phyloP scores from a whole-genome alignment of 345 rosid genomes.

The Aquilaria yunnanensis region DNA sequence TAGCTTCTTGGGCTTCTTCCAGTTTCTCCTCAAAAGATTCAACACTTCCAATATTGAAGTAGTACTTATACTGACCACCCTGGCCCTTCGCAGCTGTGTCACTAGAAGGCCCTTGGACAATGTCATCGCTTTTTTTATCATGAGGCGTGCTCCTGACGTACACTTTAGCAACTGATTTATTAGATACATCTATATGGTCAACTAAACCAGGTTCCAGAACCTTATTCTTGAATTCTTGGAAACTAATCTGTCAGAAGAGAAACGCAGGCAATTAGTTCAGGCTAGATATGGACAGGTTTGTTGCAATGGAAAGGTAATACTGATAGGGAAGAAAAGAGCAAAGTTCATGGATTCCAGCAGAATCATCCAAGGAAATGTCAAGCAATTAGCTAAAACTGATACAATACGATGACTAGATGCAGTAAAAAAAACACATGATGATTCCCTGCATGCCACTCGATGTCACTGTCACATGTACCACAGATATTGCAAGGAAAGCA shows the following conservation, averaged over 20 bases:
- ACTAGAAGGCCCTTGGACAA: conserved; percentile 28
- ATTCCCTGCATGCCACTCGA: too few species aligned
- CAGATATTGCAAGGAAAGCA: too few species aligned
- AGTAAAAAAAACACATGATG: too few species aligned
- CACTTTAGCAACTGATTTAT: conserved; percentile 90
- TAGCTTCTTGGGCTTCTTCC: conserved; percentile 85
- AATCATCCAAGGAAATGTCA: conserved; percentile 2
- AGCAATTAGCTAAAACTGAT: neutral
- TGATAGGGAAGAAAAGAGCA: neutral
- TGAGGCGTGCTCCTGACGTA: conserved; percentile 51
- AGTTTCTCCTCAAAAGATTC: conserved; percentile 92
- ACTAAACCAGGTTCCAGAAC: conserved; percentile 93
- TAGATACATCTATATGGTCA: conserved; percentile 82
- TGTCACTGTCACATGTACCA: too few species aligned
- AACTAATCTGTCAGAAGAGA: conserved; percentile 63
- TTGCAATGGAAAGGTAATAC: neutral
- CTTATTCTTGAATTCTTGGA: conserved; percentile 95
- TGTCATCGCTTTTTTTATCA: conserved; percentile 39
- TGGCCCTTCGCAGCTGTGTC: conserved; percentile 34
- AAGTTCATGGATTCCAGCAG: neutral
- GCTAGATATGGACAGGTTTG: neutral
- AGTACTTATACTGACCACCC: conserved; percentile 63
- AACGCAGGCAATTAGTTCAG: neutral
- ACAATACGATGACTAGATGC: neutral
- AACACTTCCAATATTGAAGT: conserved; percentile 84